These are phyloP conservation scores for Boletus holoroseus DNA, from an alignment of 1,284 basidiomycete genomes.

Conservation along the genomic window DNA sequence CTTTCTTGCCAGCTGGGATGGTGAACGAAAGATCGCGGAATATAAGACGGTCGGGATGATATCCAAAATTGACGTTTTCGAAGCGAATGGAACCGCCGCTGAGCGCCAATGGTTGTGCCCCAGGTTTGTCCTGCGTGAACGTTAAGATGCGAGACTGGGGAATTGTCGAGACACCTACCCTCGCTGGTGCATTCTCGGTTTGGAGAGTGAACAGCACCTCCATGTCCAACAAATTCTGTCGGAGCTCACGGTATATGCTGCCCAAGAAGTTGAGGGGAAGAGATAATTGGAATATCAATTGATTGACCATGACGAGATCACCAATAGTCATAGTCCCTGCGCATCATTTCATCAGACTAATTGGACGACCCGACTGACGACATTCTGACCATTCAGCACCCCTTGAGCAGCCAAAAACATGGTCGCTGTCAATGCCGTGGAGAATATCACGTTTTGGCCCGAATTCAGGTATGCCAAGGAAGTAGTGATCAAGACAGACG, in stretches of 20 bases:
- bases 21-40: constrained; percentile 87
- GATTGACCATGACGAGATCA: constrained; percentile 98
- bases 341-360: background rate
- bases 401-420: constrained; percentile 98
- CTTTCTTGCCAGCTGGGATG: constrained; percentile 92
- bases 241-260: constrained; percentile 92
- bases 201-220: constrained; percentile 92
- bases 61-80: constrained; percentile 88
- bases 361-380: background rate
- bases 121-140: constrained; percentile 55
- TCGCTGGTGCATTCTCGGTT: constrained; percentile 71
- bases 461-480: constrained; percentile 92
- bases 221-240: constrained; percentile 96
- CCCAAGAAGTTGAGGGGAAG: constrained; percentile 96
- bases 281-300: constrained; percentile 97
- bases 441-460: constrained; percentile 96
- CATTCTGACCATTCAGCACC: constrained; percentile 69
- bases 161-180: constrained; percentile 39
- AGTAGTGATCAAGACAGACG: constrained; percentile 92
- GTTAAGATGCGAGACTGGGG: background rate
- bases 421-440: constrained; percentile 84
- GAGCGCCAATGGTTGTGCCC: constrained; percentile 64
- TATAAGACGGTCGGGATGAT: constrained; percentile 87
- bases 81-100: constrained; percentile 87
- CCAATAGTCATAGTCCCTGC: constrained; percentile 96